A percentile compares a stretch with the other conserved stretches of the same genome.
Conservation (phyloP, 208 protist genomes). For the Leishmania braziliensis region DNA sequence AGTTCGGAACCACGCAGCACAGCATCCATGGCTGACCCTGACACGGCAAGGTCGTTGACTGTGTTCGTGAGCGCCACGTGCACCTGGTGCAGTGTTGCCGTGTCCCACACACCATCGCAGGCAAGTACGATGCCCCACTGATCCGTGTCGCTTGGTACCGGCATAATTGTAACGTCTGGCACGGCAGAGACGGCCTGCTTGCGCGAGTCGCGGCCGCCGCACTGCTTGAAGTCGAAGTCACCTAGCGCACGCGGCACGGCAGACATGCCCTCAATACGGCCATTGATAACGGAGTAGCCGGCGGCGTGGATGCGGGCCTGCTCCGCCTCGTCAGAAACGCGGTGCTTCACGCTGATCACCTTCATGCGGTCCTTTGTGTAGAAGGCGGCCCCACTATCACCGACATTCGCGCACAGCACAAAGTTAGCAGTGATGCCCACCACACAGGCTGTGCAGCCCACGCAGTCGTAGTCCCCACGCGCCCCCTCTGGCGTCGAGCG, state of each 20-base stretch:
- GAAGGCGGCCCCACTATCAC: conserved; percentile 77
- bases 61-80: conserved; percentile 78
- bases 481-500: conserved; percentile 46
- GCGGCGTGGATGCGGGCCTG: conserved; percentile 57
- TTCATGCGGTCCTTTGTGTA: conserved; percentile 51
- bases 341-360: conserved; percentile 67
- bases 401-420: conserved; percentile 82
- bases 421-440: conserved; percentile 75
- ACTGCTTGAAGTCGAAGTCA: conserved; percentile 92
- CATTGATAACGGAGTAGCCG: conserved; percentile 52
- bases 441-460: conserved; percentile 83
- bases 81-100: conserved; percentile 69
- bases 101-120: conserved; percentile 89
- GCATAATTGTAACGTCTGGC: conserved; percentile 71
- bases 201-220: conserved; percentile 41
- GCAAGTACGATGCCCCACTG: conserved; percentile 78
- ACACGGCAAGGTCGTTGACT: conserved; percentile 64
- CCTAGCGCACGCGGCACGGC: conserved; percentile 80
- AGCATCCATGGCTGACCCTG: conserved; percentile 49
- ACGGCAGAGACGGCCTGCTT: conserved; percentile 76
- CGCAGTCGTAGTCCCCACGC: conserved; percentile 70
- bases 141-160: conserved; percentile 44
- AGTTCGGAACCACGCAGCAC: conserved; percentile 55
- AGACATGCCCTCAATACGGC: conserved; percentile 80
- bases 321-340: conserved; percentile 51